phyloP scores from a whole-genome alignment of 2,329 filamentous ascomycete species.

The Xenoacremonium recifei region DNA sequence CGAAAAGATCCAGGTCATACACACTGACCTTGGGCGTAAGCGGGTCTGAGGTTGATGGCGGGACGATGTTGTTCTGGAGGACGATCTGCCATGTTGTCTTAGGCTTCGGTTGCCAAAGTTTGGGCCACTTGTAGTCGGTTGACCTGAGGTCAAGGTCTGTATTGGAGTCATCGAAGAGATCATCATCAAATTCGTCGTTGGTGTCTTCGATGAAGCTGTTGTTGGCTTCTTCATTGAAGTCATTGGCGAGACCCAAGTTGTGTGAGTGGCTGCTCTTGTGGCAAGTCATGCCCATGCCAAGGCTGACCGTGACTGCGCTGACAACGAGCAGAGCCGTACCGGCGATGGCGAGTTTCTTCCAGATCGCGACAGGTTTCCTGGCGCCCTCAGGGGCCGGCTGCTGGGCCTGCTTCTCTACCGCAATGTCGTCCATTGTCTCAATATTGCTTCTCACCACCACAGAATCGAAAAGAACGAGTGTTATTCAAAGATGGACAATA shows the following conservation, averaged over 20 bases:
- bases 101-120: constrained; percentile 51
- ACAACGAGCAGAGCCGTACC: constrained; percentile 24
- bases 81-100: constrained; percentile 62
- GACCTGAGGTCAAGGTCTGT: constrained; percentile 9
- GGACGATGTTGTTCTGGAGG: constrained; percentile 43
- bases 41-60: constrained; percentile 31
- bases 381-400: neutral
- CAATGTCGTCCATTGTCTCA: neutral
- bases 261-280: constrained; percentile 23
- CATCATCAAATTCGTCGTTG: constrained; percentile 8
- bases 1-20: constrained; percentile 52
- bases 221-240: constrained; percentile 4
- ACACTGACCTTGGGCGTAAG: constrained; percentile 48
- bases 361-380: constrained; percentile 23
- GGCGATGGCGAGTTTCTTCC: constrained; percentile 30
- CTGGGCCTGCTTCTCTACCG: neutral
- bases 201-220: constrained; percentile 21
- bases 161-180: constrained; percentile 18
- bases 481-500: neutral
- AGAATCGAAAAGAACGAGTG: neutral
- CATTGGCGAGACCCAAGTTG: constrained; percentile 3
- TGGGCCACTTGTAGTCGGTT: constrained; percentile 18
- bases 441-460: neutral
- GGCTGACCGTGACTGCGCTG: constrained; percentile 50
- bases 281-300: constrained; percentile 53